Percentiles rank a stretch among this genome's conserved stretches.
Evolutionary conservation across 148 eudicot species (phyloP).

Genomic region (Pharnaceum exiguum): DNA sequence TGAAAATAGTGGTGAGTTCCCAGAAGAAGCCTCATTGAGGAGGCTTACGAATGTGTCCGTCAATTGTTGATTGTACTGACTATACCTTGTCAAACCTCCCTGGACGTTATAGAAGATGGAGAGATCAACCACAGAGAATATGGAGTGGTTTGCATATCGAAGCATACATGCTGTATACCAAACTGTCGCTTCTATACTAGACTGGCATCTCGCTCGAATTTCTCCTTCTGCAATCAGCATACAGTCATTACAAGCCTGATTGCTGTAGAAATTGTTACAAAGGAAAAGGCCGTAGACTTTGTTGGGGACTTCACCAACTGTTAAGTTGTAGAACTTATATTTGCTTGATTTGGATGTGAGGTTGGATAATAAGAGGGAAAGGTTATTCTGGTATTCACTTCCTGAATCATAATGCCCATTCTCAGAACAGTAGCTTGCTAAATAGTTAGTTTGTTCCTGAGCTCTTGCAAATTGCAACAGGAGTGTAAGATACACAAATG

Average conservation of each 20-base stretch:
- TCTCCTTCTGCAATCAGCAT: conserved; percentile 13
- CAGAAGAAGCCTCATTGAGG: background rate
- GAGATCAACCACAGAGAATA: conserved; percentile 15
- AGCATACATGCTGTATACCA: conserved; percentile 26
- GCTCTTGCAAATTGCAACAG: conserved; percentile 5
- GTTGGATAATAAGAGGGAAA: conserved; percentile 9
- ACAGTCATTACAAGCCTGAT: conserved; percentile 19
- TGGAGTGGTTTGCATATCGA: conserved; percentile 16
- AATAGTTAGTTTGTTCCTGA: conserved; percentile 15
- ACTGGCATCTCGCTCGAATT: conserved; percentile 13
- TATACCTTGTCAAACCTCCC: background rate
- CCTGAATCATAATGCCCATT: conserved; percentile 2
- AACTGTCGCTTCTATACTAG: conserved; percentile 13
- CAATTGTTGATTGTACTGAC: conserved; percentile 15
- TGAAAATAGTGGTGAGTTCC: no score
- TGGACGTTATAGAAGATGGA: background rate
- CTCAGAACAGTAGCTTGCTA: conserved; percentile 11
- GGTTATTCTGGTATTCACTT: conserved; percentile 12
- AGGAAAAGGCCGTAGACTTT: conserved; percentile 24
- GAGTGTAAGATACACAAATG: background rate
- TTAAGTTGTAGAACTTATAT: conserved; percentile 15
- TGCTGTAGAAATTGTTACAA: conserved; percentile 4
- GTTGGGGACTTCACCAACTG: conserved; percentile 5
- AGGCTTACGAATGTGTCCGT: conserved; percentile 15
- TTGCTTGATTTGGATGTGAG: conserved; percentile 15